Evolutionary conservation across 176 grass and related monocot species (phyloP).

Genomic region (Bromus sterilis): DNA sequence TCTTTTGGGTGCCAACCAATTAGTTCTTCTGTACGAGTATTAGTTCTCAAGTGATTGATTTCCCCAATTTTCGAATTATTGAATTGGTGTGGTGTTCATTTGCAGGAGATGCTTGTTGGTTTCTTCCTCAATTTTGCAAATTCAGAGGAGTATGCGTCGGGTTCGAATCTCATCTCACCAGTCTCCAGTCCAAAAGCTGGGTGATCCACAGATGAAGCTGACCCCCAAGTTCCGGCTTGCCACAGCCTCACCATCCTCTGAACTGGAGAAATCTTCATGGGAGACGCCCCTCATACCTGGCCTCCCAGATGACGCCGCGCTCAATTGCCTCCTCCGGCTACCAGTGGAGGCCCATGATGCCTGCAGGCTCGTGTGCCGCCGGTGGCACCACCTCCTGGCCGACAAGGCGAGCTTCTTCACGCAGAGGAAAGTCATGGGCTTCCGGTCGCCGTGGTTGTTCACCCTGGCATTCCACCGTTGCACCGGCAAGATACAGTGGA

Average conservation of each 20-base stretch:
- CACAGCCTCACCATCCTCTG: neutral
- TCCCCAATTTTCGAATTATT: no score
- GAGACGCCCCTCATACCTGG: slow-evolving; percentile 56
- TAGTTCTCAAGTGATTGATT: neutral
- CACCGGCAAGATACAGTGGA: slow-evolving; percentile 94
- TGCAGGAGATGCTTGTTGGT: neutral
- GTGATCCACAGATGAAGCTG: slow-evolving; percentile 74
- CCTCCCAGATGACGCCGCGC: slow-evolving; percentile 78
- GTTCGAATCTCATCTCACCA: slow-evolving; percentile 84
- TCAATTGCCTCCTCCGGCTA: slow-evolving; percentile 79
- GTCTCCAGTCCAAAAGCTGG: slow-evolving; percentile 76
- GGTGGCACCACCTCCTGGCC: slow-evolving; percentile 63
- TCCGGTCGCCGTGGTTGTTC: slow-evolving; percentile 55
- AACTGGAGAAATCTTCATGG: slow-evolving; percentile 1
- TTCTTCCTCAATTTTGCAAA: neutral
- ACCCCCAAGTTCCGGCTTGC: slow-evolving; percentile 64
- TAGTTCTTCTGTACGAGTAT: neutral
- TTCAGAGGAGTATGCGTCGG: slow-evolving; percentile 45
- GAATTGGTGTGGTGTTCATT: no score
- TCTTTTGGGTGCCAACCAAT: neutral
- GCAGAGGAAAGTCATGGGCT: slow-evolving; percentile 42
- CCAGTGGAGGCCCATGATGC: slow-evolving; percentile 43
- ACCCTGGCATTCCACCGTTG: slow-evolving; percentile 91
- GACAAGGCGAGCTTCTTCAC: slow-evolving; percentile 59
- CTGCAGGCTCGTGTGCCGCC: slow-evolving; percentile 72